Percentiles rank a stretch among this genome's conserved stretches.
Evolutionary conservation across 768 basidiomycete genomes (phyloP).

Genomic region (Suillus subaureus): DNA sequence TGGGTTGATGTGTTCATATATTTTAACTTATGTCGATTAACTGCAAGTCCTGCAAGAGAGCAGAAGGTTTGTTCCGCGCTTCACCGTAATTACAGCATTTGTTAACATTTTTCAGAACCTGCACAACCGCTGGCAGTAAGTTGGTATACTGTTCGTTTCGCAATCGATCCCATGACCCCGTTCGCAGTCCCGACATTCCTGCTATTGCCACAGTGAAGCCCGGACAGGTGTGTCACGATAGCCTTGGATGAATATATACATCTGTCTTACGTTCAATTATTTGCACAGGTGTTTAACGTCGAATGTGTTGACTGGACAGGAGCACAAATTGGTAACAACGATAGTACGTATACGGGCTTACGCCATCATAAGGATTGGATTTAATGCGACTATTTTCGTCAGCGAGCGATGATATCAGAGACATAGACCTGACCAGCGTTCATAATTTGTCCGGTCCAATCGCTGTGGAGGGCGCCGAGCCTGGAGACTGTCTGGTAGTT

Average conservation of each 20-base stretch:
- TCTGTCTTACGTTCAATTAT: neutral
- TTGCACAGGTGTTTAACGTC: slow-evolving; percentile 61
- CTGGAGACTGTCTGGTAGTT: slow-evolving; percentile 78
- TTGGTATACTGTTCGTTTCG: slow-evolving; percentile 5
- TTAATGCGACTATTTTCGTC: neutral
- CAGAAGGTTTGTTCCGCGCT: slow-evolving; percentile 52
- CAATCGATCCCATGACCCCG: slow-evolving; percentile 3
- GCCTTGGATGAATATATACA: neutral
- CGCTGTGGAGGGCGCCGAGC: slow-evolving; percentile 73
- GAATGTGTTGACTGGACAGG: slow-evolving; percentile 81
- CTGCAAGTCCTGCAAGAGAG: slow-evolving; percentile 45
- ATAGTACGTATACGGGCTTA: slow-evolving; percentile 44
- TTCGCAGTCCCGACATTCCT: slow-evolving; percentile 62
- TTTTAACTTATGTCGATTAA: slow-evolving; percentile 3
- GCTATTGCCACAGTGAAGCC: slow-evolving; percentile 61
- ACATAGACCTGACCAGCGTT: slow-evolving; percentile 64
- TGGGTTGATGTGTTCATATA: neutral
- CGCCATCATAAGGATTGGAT: neutral
- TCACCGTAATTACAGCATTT: neutral
- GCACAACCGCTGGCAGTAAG: slow-evolving; percentile 79
- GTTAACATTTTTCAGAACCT: slow-evolving; percentile 44
- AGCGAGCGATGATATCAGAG: slow-evolving; percentile 69
- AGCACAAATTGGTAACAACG: slow-evolving; percentile 77
- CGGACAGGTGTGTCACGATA: slow-evolving; percentile 44
- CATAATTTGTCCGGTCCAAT: slow-evolving; percentile 82